phyloP scores from a whole-genome alignment of 208 protist genomes.

The Acanthamoeba healyi region DNA sequence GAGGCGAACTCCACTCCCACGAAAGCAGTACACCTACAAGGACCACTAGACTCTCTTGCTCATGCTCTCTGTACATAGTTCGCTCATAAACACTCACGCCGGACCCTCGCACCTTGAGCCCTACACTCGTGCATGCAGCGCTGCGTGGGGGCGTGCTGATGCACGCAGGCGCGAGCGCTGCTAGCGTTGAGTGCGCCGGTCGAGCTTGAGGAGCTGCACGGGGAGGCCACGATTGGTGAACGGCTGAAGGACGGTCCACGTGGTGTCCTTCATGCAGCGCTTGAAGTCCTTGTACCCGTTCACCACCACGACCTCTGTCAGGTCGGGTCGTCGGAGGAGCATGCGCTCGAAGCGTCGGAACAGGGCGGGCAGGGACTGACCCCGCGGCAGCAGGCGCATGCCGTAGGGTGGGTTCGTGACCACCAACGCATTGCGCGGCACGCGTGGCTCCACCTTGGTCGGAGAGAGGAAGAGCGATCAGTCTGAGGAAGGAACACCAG shows the following conservation, averaged over 20 bases:
- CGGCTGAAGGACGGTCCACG: conserved; percentile 25
- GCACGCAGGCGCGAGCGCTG: background rate
- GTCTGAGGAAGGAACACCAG: background rate
- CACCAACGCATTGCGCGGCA: background rate
- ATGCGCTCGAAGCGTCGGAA: conserved; percentile 50
- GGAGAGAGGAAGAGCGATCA: background rate
- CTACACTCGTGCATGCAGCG: too few relatives aligned
- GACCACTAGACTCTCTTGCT: background rate
- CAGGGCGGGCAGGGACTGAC: conserved; percentile 1
- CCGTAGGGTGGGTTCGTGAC: conserved; percentile 51
- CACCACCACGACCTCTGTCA: conserved; percentile 32
- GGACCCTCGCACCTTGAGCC: too few relatives aligned
- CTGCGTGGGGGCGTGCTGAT: too few relatives aligned
- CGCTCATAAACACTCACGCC: too few relatives aligned
- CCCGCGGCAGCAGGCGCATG: background rate
- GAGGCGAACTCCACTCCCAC: background rate
- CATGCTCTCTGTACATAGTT: background rate
- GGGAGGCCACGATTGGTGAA: conserved; percentile 62
- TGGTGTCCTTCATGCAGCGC: conserved; percentile 30
- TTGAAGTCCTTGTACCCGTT: conserved; percentile 47
- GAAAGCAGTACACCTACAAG: background rate
- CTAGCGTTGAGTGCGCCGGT: background rate
- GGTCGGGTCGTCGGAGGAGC: background rate
- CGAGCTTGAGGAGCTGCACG: conserved; percentile 49
- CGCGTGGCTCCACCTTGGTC: background rate